Evolutionary conservation across 2,329 filamentous ascomycete genomes (phyloP).

Genomic region (Diaporthe nobilis): DNA sequence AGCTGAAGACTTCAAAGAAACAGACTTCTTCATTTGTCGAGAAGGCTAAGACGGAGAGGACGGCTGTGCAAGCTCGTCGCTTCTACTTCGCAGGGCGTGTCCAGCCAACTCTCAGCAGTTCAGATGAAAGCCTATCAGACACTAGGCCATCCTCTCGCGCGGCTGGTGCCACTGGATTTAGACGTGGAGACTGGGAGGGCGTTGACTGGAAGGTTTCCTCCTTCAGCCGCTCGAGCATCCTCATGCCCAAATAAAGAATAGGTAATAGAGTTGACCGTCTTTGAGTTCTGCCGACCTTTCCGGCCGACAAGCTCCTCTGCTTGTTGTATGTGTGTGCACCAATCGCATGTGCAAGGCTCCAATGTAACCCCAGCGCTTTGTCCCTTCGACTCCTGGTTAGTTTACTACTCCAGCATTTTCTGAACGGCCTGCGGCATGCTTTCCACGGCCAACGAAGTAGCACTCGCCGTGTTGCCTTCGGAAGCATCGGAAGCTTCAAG

Average conservation of each 20-base stretch:
- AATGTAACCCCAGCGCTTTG: conserved; percentile 1
- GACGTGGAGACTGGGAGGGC: neutral
- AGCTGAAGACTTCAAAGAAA: neutral
- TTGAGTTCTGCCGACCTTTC: conserved; percentile 8
- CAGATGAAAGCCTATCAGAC: conserved; percentile 8
- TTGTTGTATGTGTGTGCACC: neutral
- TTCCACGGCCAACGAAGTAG: neutral
- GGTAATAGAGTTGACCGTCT: neutral
- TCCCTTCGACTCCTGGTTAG: neutral
- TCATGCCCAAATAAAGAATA: neutral
- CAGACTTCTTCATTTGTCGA: neutral
- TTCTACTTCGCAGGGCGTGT: neutral
- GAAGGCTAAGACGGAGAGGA: neutral
- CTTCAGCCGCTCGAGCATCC: conserved; percentile 16
- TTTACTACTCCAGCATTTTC: neutral
- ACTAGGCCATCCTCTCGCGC: neutral
- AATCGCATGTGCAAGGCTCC: neutral
- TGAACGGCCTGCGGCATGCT: neutral
- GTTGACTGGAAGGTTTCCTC: neutral
- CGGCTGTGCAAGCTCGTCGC: neutral
- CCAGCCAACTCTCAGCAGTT: conserved; percentile 1
- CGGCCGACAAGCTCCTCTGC: neutral
- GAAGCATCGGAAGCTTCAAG: conserved; percentile 11
- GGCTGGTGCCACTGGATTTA: neutral
- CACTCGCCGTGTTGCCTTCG: neutral